These are phyloP conservation scores for Diaporthe australafricana DNA, from an alignment of 2,329 filamentous ascomycete genomes.

Conservation along the genomic window DNA sequence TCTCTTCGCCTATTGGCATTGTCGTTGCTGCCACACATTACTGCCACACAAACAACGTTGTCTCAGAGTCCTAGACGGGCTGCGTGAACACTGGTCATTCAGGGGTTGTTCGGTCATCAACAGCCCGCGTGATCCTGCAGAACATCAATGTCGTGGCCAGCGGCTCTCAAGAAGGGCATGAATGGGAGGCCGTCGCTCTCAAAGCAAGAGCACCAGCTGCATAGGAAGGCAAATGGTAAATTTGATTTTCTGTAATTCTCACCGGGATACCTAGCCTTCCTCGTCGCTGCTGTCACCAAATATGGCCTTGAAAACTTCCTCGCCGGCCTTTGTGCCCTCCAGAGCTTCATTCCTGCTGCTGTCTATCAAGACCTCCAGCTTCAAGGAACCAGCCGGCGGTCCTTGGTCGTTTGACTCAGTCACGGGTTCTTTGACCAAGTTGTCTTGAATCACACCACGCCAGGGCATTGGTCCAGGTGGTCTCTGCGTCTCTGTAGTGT, in stretches of 20 bases:
- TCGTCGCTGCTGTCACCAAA: constrained; percentile 87
- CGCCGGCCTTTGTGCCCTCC: constrained; percentile 78
- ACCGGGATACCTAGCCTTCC: constrained; percentile 20
- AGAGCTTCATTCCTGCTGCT: constrained; percentile 82
- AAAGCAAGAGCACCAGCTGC: background rate
- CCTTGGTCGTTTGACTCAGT: constrained; percentile 26
- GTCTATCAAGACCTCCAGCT: constrained; percentile 62
- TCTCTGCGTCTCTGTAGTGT: constrained; percentile 36
- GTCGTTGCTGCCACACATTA: too few species aligned
- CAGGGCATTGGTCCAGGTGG: background rate
- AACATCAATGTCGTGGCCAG: too few species aligned
- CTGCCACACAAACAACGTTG: too few species aligned
- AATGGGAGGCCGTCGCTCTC: too few species aligned
- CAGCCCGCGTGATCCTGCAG: too few species aligned
- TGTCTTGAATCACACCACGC: background rate
- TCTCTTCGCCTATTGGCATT: too few species aligned
- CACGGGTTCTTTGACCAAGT: background rate
- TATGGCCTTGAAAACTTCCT: constrained; percentile 89
- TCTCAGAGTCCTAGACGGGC: too few species aligned
- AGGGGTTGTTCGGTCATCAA: too few species aligned
- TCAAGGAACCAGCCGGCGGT: constrained; percentile 26
- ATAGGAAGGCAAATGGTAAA: background rate
- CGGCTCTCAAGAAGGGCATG: too few species aligned
- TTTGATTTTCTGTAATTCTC: background rate
- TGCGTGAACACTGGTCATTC: too few species aligned